Percentiles rank a stretch among this genome's conserved stretches.
These are phyloP conservation scores for Ceratocystis huliohia DNA, from an alignment of 2,329 filamentous ascomycete genomes.

Conservation along the genomic window DNA sequence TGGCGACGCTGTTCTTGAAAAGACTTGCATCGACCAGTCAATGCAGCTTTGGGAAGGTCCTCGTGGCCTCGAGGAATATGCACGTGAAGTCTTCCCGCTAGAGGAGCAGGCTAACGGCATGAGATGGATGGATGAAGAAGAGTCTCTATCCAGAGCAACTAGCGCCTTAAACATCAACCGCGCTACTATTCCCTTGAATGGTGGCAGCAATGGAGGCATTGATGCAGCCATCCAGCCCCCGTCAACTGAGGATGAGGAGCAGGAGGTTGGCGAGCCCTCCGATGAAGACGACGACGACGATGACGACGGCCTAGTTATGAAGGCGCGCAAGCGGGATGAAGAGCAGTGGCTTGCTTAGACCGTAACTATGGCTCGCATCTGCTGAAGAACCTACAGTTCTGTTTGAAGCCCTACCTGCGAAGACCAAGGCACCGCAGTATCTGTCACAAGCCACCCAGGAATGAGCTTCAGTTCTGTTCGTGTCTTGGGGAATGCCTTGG, in stretches of 20 bases:
- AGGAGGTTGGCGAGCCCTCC: constrained; percentile 31
- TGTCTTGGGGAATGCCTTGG: not conserved
- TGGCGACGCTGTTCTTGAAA: constrained; percentile 43
- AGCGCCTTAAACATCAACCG: constrained; percentile 15
- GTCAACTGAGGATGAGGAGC: constrained; percentile 27
- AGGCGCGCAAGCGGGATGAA: constrained; percentile 43
- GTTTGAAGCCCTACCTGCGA: not conserved
- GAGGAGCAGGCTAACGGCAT: constrained; percentile 91
- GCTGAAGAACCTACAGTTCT: not conserved
- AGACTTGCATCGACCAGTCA: constrained; percentile 59
- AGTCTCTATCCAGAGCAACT: constrained; percentile 20
- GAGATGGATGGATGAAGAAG: constrained; percentile 69
- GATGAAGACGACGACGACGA: constrained; percentile 41
- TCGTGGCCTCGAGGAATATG: constrained; percentile 84
- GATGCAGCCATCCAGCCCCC: constrained; percentile 30
- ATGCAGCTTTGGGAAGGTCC: constrained; percentile 83
- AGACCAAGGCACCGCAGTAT: not conserved
- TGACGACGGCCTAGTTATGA: constrained; percentile 47
- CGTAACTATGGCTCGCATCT: not conserved
- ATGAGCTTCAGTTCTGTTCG: not conserved
- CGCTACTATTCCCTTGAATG: constrained; percentile 18
- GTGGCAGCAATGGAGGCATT: constrained; percentile 28
- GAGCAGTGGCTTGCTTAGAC: constrained; percentile 46
- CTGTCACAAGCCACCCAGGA: not conserved
- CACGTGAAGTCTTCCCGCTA: constrained; percentile 80